Conservation (phyloP, 2,329 filamentous ascomycete species). For the Ascochyta fabae region DNA sequence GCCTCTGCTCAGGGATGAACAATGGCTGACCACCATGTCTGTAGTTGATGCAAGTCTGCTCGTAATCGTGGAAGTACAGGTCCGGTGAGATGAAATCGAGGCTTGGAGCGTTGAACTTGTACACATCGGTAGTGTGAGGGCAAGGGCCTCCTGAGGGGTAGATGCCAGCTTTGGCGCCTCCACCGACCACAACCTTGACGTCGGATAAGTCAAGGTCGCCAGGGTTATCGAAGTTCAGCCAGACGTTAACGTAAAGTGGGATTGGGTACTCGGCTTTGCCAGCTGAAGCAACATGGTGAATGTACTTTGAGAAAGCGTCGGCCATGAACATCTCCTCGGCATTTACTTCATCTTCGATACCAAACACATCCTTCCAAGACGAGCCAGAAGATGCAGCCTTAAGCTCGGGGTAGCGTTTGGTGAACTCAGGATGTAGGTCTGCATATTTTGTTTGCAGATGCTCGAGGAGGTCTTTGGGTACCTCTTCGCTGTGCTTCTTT, state of each 20-base stretch:
- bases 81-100: slow-evolving; percentile 59
- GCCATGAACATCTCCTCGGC: slow-evolving; percentile 59
- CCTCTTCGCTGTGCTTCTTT: slow-evolving; percentile 48
- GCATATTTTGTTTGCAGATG: slow-evolving; percentile 29
- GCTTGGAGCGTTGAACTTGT: slow-evolving; percentile 50
- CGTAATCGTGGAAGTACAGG: slow-evolving; percentile 59
- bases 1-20: slow-evolving; percentile 61
- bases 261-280: slow-evolving; percentile 52
- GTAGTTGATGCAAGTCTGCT: slow-evolving; percentile 53
- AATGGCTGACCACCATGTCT: slow-evolving; percentile 54
- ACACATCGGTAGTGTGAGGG: slow-evolving; percentile 54
- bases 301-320: slow-evolving; percentile 52
- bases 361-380: slow-evolving; percentile 53
- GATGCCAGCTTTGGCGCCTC: slow-evolving; percentile 52
- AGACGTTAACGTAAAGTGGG: slow-evolving; percentile 56
- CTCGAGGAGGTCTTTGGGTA: slow-evolving; percentile 48
- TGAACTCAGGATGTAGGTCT: slow-evolving; percentile 36
- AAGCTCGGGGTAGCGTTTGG: slow-evolving; percentile 30
- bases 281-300: slow-evolving; percentile 51
- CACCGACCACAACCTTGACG: slow-evolving; percentile 51
- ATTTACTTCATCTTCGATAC: slow-evolving; percentile 40
- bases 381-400: slow-evolving; percentile 18
- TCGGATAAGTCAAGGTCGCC: slow-evolving; percentile 36
- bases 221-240: slow-evolving; percentile 50
- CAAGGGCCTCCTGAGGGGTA: slow-evolving; percentile 58